Evolutionary conservation across 495 filamentous ascomycete genomes (phyloP), one percentile per base, ranked within the genome.

Genomic region (Podospora appendiculata): DNA sequence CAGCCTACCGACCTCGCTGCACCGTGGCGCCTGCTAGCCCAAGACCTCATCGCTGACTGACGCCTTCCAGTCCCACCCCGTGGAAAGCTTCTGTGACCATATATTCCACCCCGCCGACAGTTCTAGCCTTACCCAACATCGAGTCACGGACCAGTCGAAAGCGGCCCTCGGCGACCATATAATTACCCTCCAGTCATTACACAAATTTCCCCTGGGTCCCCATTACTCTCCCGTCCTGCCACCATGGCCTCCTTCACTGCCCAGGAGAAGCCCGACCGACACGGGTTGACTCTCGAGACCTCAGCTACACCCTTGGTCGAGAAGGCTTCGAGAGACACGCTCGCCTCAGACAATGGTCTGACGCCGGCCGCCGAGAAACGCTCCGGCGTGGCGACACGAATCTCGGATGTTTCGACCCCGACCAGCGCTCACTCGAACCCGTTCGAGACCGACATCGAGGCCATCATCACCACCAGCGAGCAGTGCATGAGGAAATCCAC

Each of bases 391-490:
- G 47, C 63, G 19, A 11, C n/a, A 38, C 65, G 69, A 25, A 48
- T 54, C 17, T 71, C 66, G 12, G 54, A 64, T 46, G 51, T 67
- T 35, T 73, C 70, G 11, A 75, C 69, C 4, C 70, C 71, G 3
- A 45, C 47, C 48, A 72, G 67, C 5, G 48, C 63, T 3, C 32
- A 55, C 39, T 38, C 34, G 42, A 75, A 72, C 49, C 70, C 71
- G 38, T 78, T 76, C 51, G 74, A 76, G 50, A 67, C 71, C 6
- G 74, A 78, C 52, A 62, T 75, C 49, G 74, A 76, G 52, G 72
- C 70, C 38, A 72, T 74, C 57, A 67, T 72, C 52, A 60, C 68
- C 6, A 54, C 67, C 8, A 58, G 56, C 43, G 57, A 67, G 13
- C 52, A 52, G 4, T 54, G 45, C 40, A 59, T 57, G 57, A 60